phyloP scores from a whole-genome alignment of 805 yeast species.

The Wickerhamomyces chaumierensis region DNA sequence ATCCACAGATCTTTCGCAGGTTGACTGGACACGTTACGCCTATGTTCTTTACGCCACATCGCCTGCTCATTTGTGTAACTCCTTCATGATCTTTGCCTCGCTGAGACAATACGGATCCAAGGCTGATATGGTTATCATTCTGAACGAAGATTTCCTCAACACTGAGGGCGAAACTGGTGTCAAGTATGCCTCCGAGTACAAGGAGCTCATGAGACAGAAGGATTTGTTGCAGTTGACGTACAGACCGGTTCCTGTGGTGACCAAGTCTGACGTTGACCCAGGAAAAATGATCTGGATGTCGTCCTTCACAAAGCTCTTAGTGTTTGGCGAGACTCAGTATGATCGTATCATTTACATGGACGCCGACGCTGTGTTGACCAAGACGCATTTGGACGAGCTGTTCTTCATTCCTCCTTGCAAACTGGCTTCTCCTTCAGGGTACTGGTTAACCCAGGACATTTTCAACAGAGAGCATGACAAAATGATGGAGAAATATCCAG shows the following conservation, averaged over 20 bases:
- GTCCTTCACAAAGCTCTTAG: conserved; percentile 43
- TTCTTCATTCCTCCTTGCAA: conserved; percentile 37
- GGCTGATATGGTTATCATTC: conserved; percentile 37
- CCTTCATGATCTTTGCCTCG: conserved; percentile 34
- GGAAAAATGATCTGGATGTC: conserved; percentile 29
- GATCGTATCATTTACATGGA: conserved; percentile 47
- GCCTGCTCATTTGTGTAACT: conserved; percentile 36
- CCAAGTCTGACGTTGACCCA: conserved; percentile 9
- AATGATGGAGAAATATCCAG: conserved; percentile 11
- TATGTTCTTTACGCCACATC: conserved; percentile 55
- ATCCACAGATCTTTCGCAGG: conserved; percentile 10
- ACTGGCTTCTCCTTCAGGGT: conserved; percentile 35
- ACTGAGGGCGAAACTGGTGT: conserved; percentile 5
- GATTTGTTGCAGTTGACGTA: conserved; percentile 11
- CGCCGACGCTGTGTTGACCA: conserved; percentile 37
- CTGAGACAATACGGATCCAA: conserved; percentile 28
- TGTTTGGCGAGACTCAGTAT: conserved; percentile 37
- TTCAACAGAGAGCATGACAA: conserved; percentile 15
- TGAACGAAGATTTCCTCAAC: conserved; percentile 20
- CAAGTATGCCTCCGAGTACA: conserved; percentile 4
- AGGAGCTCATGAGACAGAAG: conserved; percentile 5
- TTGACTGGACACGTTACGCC: conserved; percentile 36
- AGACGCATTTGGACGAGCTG: conserved; percentile 34
- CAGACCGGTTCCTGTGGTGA: conserved; percentile 1
- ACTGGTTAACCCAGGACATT: conserved; percentile 23